Percentiles rank a stretch among this genome's conserved stretches.
These are phyloP conservation scores for Pelargonium myrrhifolium DNA, from an alignment of 441 rosid genomes.

Conservation along the genomic window DNA sequence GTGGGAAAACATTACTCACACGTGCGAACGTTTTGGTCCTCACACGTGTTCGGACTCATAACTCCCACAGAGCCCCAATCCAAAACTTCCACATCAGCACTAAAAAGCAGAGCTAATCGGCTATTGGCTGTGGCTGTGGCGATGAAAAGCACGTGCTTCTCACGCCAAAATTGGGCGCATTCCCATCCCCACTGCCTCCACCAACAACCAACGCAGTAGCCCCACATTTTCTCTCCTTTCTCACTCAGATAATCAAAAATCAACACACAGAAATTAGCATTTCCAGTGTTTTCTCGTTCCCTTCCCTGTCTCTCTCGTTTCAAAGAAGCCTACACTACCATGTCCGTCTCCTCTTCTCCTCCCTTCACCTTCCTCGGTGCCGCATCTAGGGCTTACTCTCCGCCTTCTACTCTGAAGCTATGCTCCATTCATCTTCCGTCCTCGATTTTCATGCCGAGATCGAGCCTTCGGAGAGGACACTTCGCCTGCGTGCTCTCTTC, in stretches of 20 bases:
- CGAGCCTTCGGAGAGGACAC: slow-evolving; percentile 18
- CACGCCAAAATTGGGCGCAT: background rate
- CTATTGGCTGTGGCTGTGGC: background rate
- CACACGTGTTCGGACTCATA: background rate
- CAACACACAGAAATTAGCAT: too few species aligned
- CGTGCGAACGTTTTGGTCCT: background rate
- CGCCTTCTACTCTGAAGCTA: background rate
- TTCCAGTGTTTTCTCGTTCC: background rate
- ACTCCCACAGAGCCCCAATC: background rate
- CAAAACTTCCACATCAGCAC: background rate
- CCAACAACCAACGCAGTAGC: background rate
- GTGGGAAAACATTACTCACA: too few species aligned
- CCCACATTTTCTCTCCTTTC: too few species aligned
- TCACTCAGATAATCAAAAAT: too few species aligned
- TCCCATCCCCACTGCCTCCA: background rate
- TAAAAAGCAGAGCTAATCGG: background rate
- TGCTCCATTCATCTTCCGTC: slow-evolving; percentile 3
- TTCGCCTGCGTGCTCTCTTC: slow-evolving; percentile 30
- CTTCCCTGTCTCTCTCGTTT: background rate
- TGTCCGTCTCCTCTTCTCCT: slow-evolving; percentile 4
- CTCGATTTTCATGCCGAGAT: slow-evolving; percentile 9
- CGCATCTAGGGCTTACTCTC: slow-evolving; percentile 2
- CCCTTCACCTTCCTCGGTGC: slow-evolving; percentile 9
- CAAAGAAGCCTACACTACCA: background rate
- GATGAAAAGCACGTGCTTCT: background rate